Base-by-base conservation (phyloP, 495 filamentous ascomycete genomes). In the Polyplosphaeria fusca region DNA sequence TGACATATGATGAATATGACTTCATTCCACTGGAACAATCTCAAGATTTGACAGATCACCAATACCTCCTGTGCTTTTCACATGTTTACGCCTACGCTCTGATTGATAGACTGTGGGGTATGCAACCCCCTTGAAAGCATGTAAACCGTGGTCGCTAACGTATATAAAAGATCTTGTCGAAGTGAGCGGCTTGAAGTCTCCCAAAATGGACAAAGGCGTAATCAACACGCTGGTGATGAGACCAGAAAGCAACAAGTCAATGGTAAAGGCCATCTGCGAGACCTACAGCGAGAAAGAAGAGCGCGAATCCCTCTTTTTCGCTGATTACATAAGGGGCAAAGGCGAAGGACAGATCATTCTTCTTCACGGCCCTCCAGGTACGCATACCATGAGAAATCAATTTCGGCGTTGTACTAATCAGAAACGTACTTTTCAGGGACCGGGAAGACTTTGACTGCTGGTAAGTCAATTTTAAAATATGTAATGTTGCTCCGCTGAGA, bases 21-120 rank as follows among this genome's bases (percentile, higher is more conserved):
- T 32, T 41, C 5, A 64, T 64, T 19, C 25, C 60, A 42, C 1
- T 26, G 41, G 35, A 59, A 20, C 0, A 25, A n/a, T n/a, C 30
- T 35, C 49, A 47, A 16, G 55, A 55, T 23, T 26, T 59, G 16
- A 60, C 55, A 24, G 35, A 50, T n/a, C 60, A 64, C 38, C 60
- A 64, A 37, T 59, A 59, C 23, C 59, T 59, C 20, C 60, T 64
- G 4, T 64, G 60, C 40, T 38, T 46, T 41, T 38, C 43, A 7
- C 24, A 23, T 43, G 47, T 57, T 12, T 27, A 58, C 25, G 60
- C 28, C 1, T 63, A 51, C 25, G 28, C 43, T 18, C 16, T 63
- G 46, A 52, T 53, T 42, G 49, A 45, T 18, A 27, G 60, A 16
- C 19, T 30, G 12, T 63, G 60, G 60, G 30, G 47, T 52, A 47